These are phyloP conservation scores for Cyclotella kingstonii DNA, from an alignment of 108 stramenopile species.

Conservation along the genomic window DNA sequence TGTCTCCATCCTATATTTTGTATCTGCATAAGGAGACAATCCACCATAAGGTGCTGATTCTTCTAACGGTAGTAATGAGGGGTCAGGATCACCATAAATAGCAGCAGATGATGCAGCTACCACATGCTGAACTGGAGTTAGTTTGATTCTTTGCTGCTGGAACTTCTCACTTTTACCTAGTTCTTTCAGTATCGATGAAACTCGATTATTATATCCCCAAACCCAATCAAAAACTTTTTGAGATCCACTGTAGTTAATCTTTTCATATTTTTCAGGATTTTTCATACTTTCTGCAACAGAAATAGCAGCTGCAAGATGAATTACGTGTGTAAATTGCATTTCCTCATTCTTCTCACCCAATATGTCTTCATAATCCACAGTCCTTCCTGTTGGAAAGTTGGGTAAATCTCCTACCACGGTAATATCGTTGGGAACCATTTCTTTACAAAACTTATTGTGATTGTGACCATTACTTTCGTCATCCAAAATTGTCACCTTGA, in stretches of 20 bases:
- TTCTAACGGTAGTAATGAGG: constrained; percentile 25
- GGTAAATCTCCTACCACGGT: constrained; percentile 42
- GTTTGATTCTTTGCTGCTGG: neutral
- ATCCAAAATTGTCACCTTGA: constrained; percentile 75
- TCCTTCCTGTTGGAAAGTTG: constrained; percentile 44
- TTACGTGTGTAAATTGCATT: constrained; percentile 57
- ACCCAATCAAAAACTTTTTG: constrained; percentile 51
- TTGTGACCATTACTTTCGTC: constrained; percentile 60
- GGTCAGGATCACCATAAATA: constrained; percentile 46
- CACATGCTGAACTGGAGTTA: constrained; percentile 27
- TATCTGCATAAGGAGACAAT: constrained; percentile 81
- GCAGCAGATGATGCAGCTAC: constrained; percentile 43
- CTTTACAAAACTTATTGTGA: constrained; percentile 27
- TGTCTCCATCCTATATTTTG: constrained; percentile 82
- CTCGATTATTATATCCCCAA: constrained; percentile 20
- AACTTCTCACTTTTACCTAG: neutral
- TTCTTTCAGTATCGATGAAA: constrained; percentile 2
- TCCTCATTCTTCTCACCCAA: neutral
- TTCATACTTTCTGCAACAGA: constrained; percentile 63
- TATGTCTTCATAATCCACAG: constrained; percentile 16
- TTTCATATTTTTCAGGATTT: constrained; percentile 42
- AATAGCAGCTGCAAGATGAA: constrained; percentile 51
- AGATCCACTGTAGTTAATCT: constrained; percentile 42
- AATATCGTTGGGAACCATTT: constrained; percentile 44
- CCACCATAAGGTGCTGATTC: constrained; percentile 65